These are phyloP conservation scores for Mesotaenium endlicherianum DNA, from an alignment of 139 green algal species.

Conservation along the genomic window DNA sequence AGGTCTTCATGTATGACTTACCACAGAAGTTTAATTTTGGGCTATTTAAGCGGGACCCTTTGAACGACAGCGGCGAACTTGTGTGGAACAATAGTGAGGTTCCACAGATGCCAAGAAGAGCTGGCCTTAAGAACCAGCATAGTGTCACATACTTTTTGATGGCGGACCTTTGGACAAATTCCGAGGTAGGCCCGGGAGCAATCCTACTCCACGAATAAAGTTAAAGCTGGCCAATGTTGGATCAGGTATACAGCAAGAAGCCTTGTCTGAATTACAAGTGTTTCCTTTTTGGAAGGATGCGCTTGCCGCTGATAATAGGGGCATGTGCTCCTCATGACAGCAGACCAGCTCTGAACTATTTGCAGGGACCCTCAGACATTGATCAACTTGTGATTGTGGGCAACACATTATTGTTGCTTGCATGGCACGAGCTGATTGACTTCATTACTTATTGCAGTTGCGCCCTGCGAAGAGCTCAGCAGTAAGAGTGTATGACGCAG, in stretches of 20 bases:
- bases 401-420: background rate
- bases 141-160: conserved; percentile 21
- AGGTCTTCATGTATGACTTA: conserved; percentile 33
- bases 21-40: conserved; percentile 43
- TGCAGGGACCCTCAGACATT: background rate
- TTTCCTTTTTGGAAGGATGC: too few relatives aligned
- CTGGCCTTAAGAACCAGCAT: background rate
- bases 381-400: background rate
- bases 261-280: too few relatives aligned
- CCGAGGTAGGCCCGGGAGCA: background rate
- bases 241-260: too few relatives aligned
- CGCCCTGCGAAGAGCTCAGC: too few relatives aligned
- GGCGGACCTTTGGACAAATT: background rate
- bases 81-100: background rate
- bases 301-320: too few relatives aligned
- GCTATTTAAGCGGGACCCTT: conserved; percentile 10
- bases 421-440: background rate
- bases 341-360: too few relatives aligned
- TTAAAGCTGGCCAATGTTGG: too few relatives aligned
- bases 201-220: too few relatives aligned
- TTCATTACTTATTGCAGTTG: background rate
- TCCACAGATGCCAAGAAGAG: background rate
- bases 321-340: too few relatives aligned
- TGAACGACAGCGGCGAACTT: background rate
- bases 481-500: conserved; percentile 26